These are phyloP conservation scores for Magnaporthiopsis incrustans DNA, from an alignment of 2,329 filamentous ascomycete genomes.

Conservation along the genomic window DNA sequence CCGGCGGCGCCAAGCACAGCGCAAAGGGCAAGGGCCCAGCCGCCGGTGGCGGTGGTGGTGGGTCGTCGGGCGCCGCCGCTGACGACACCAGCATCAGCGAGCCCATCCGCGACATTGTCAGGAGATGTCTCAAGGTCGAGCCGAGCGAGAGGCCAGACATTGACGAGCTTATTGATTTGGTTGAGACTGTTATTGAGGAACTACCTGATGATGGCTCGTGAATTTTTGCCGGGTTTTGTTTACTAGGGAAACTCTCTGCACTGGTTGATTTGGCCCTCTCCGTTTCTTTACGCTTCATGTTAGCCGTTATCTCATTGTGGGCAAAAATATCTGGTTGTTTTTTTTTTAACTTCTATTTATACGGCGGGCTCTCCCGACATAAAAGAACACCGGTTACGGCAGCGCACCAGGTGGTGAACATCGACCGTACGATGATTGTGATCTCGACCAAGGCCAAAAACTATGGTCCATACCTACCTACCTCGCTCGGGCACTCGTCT, in stretches of 20 bases:
- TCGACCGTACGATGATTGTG: neutral
- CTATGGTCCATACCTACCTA: neutral
- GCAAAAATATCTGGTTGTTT: neutral
- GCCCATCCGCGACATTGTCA: conserved; percentile 76
- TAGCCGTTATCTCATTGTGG: too few relatives aligned
- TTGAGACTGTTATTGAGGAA: conserved; percentile 63
- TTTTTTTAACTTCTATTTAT: neutral
- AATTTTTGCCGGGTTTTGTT: neutral
- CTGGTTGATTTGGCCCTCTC: too few relatives aligned
- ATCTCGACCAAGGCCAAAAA: neutral
- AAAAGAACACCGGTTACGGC: neutral
- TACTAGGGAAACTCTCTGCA: too few relatives aligned
- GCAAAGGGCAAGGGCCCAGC: conserved; percentile 20
- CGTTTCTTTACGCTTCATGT: too few relatives aligned
- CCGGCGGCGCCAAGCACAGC: conserved; percentile 21
- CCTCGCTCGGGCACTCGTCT: neutral
- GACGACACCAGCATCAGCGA: conserved; percentile 61
- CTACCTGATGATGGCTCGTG: conserved; percentile 49
- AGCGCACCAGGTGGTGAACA: neutral
- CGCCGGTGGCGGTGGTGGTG: conserved; percentile 18
- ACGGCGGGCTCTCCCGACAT: neutral
- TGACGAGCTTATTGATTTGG: conserved; percentile 69
- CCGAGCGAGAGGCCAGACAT: conserved; percentile 81
- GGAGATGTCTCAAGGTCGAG: conserved; percentile 80
- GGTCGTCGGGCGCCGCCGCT: conserved; percentile 23